A percentile compares a stretch with the other conserved stretches of the same genome.
phyloP scores from a whole-genome alignment of 441 rosid genomes.

The Mallotus japonicus region DNA sequence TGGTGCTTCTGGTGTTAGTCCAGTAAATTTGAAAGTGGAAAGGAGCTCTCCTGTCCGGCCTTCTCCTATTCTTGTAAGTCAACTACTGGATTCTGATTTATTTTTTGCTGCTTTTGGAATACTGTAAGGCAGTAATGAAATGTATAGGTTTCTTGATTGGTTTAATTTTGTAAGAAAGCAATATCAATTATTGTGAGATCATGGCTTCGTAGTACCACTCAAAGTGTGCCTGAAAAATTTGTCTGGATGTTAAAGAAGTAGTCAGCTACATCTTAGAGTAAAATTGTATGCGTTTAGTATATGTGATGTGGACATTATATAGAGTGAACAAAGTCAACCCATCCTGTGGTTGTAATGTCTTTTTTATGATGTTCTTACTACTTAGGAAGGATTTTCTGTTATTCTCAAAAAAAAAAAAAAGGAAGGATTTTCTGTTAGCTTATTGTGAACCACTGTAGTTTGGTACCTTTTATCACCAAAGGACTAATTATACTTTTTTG shows the following conservation, averaged over 20 bases:
- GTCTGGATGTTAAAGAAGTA: background rate
- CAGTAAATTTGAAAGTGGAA: conserved; percentile 75
- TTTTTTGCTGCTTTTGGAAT: background rate
- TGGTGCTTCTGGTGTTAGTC: conserved; percentile 49
- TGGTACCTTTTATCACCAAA: conserved; percentile 10
- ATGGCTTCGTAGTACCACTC: background rate
- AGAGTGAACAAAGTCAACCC: conserved; percentile 11
- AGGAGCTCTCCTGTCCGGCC: conserved; percentile 82
- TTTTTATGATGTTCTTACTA: conserved; percentile 17
- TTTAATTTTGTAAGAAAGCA: conserved; percentile 6
- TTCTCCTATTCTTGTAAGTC: conserved; percentile 61
- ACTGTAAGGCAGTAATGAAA: conserved; percentile 1
- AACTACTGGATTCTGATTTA: conserved; percentile 6
- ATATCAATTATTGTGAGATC: background rate
- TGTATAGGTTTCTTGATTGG: background rate
- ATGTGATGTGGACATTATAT: background rate
- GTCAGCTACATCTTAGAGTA: background rate
- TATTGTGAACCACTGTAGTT: background rate
- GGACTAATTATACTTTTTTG: conserved; percentile 17
- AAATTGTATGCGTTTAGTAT: background rate
- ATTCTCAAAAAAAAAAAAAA: no score
- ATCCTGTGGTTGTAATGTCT: background rate
- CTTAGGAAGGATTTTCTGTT: background rate
- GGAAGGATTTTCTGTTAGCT: background rate
- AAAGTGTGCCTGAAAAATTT: background rate